Percentiles rank a stretch among this genome's conserved stretches.
Conservation (phyloP, 2,329 filamentous ascomycete genomes). For the Diplodia mutila region DNA sequence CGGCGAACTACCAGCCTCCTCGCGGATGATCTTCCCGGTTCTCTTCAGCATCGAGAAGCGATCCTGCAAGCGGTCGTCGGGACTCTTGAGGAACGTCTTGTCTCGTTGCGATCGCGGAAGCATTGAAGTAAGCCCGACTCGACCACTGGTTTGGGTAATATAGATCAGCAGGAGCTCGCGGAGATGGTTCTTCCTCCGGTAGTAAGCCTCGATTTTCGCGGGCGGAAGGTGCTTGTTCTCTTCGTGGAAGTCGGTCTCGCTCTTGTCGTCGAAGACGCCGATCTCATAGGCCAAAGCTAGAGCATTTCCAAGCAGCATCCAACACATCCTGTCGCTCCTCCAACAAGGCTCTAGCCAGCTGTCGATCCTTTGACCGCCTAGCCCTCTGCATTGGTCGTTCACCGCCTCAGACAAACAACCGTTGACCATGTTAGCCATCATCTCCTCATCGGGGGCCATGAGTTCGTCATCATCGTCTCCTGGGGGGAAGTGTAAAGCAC, state of each 20-base stretch:
- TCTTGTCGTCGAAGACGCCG: constrained; percentile 91
- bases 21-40: constrained; percentile 19
- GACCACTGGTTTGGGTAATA: constrained; percentile 88
- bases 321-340: constrained; percentile 90
- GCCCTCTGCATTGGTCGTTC: constrained; percentile 50
- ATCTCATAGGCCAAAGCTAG: constrained; percentile 91
- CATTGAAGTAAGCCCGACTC: constrained; percentile 92
- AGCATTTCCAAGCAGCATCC: constrained; percentile 93
- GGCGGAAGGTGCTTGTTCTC: constrained; percentile 42
- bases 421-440: constrained; percentile 33
- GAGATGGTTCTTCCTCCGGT: constrained; percentile 77
- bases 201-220: constrained; percentile 72
- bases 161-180: constrained; percentile 88
- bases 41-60: constrained; percentile 34
- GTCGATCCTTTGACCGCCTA: constrained; percentile 83
- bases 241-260: constrained; percentile 63
- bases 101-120: constrained; percentile 60
- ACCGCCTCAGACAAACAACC: constrained; percentile 3
- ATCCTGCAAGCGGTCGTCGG: constrained; percentile 41
- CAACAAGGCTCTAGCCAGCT: constrained; percentile 97
- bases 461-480: constrained; percentile 68
- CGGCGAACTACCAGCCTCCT: constrained; percentile 22
- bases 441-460: constrained; percentile 63
- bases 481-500: constrained; percentile 88
- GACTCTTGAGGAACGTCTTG: constrained; percentile 34